These are phyloP conservation scores for Brassica napus DNA, from an alignment of 345 rosid genomes.

Conservation along the genomic window DNA sequence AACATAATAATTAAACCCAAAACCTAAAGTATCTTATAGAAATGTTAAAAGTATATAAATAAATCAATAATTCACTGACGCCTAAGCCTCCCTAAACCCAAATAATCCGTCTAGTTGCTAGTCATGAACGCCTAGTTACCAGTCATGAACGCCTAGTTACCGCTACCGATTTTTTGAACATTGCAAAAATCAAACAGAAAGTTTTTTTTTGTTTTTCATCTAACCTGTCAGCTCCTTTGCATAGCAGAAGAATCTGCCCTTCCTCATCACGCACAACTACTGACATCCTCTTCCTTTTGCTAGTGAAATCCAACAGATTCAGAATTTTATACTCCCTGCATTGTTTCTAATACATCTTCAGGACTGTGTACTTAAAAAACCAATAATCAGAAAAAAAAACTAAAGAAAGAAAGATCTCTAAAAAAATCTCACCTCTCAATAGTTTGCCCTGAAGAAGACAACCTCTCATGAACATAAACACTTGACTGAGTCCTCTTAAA, in stretches of 20 bases:
- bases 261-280: slow-evolving; percentile 77
- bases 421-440: slow-evolving; percentile 62
- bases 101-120: too few relatives aligned
- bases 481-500: slow-evolving; percentile 84
- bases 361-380: slow-evolving; percentile 24
- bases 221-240: slow-evolving; percentile 98
- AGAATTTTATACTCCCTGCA: slow-evolving; percentile 95
- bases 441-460: slow-evolving; percentile 51
- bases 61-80: too few relatives aligned
- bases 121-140: too few relatives aligned
- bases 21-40: too few relatives aligned
- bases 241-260: slow-evolving; percentile 74
- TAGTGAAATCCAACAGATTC: slow-evolving; percentile 86
- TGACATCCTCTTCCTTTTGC: slow-evolving; percentile 97
- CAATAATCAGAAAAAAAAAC: slow-evolving; percentile 9
- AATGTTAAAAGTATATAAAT: too few relatives aligned
- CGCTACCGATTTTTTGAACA: too few relatives aligned
- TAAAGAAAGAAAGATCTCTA: not conserved
- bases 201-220: slow-evolving; percentile 19
- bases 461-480: slow-evolving; percentile 63
- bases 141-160: too few relatives aligned
- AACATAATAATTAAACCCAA: too few relatives aligned
- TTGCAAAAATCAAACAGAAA: not conserved
- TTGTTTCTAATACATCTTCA: slow-evolving; percentile 25
- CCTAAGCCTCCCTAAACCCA: too few relatives aligned